These are phyloP conservation scores for Ophiostoma montium DNA, from an alignment of 2,329 filamentous ascomycete genomes.

Conservation along the genomic window DNA sequence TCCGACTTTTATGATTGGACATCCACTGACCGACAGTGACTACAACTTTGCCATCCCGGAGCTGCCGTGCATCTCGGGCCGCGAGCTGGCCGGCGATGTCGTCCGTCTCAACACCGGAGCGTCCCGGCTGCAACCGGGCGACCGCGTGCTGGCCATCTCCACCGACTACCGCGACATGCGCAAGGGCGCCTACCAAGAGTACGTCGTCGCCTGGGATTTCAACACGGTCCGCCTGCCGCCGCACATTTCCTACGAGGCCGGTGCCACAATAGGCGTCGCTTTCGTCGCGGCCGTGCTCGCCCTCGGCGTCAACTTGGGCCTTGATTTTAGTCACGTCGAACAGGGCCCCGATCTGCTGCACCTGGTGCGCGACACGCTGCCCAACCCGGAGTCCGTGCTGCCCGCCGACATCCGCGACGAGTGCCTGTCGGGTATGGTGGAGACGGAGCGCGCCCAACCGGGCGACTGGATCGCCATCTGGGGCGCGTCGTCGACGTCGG, in stretches of 20 bases:
- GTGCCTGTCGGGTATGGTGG: constrained; percentile 40
- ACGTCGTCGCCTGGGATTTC: constrained; percentile 48
- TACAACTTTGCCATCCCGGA: constrained; percentile 56
- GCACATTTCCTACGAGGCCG: constrained; percentile 36
- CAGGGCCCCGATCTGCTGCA: constrained; percentile 44
- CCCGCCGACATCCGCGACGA: constrained; percentile 49
- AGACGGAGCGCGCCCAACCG: constrained; percentile 35
- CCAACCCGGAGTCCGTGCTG: constrained; percentile 26
- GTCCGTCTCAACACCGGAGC: constrained; percentile 28
- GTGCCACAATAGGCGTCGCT: constrained; percentile 53
- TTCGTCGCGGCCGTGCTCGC: constrained; percentile 56
- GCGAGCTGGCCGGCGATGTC: constrained; percentile 54
- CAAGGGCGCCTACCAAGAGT: constrained; percentile 60
- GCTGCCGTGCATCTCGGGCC: constrained; percentile 54
- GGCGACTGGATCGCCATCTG: constrained; percentile 63
- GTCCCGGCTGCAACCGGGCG: constrained; percentile 40
- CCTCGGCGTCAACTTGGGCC: constrained; percentile 54
- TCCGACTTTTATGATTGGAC: not conserved
- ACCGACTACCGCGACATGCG: constrained; percentile 61
- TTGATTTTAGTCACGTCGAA: constrained; percentile 42
- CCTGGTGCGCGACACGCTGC: constrained; percentile 32
- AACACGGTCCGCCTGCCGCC: constrained; percentile 50
- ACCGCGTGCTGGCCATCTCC: constrained; percentile 51
- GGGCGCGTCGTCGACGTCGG: constrained; percentile 61
- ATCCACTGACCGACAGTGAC: constrained; percentile 31